Evolutionary conservation across 2,329 filamentous ascomycete species (phyloP).

Genomic region (Aspergillus sp.): DNA sequence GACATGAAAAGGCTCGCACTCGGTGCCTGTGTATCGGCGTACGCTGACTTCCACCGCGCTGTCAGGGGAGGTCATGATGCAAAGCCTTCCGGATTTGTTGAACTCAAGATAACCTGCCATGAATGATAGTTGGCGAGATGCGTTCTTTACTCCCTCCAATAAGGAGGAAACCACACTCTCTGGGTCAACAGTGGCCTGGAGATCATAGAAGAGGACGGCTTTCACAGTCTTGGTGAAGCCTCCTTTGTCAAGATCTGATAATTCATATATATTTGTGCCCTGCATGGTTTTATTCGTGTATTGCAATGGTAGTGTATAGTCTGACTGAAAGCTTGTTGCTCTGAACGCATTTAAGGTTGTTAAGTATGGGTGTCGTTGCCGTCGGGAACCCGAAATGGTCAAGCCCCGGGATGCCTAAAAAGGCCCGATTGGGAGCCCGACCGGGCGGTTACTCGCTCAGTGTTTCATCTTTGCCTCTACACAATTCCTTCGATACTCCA

Average conservation of each 20-base stretch:
- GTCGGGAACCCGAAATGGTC: too few relatives aligned
- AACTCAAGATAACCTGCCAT: constrained; percentile 23
- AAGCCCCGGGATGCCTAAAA: too few relatives aligned
- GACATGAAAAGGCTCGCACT: constrained; percentile 17
- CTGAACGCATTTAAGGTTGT: too few relatives aligned
- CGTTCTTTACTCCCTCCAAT: constrained; percentile 22
- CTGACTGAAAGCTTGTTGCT: too few relatives aligned
- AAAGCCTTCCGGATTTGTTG: constrained; percentile 18
- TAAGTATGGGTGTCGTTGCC: too few relatives aligned
- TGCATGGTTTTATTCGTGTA: neutral
- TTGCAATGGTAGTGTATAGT: too few relatives aligned
- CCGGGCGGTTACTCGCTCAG: too few relatives aligned
- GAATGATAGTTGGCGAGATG: constrained; percentile 21
- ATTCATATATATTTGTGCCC: constrained; percentile 17
- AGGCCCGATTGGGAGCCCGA: too few relatives aligned
- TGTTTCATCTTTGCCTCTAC: too few relatives aligned
- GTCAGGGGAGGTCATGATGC: constrained; percentile 13
- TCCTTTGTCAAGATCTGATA: constrained; percentile 27
- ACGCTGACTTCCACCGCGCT: constrained; percentile 12
- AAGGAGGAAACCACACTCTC: constrained; percentile 19
- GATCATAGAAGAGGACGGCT: constrained; percentile 24
- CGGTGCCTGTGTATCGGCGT: constrained; percentile 9
- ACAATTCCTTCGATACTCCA: too few relatives aligned
- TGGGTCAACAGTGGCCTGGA: constrained; percentile 10
- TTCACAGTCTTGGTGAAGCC: constrained; percentile 24